Percentiles rank a stretch among this genome's conserved stretches.
These are phyloP conservation scores for Rhazya stricta DNA, from an alignment of 257 asterid genomes.

Conservation along the genomic window DNA sequence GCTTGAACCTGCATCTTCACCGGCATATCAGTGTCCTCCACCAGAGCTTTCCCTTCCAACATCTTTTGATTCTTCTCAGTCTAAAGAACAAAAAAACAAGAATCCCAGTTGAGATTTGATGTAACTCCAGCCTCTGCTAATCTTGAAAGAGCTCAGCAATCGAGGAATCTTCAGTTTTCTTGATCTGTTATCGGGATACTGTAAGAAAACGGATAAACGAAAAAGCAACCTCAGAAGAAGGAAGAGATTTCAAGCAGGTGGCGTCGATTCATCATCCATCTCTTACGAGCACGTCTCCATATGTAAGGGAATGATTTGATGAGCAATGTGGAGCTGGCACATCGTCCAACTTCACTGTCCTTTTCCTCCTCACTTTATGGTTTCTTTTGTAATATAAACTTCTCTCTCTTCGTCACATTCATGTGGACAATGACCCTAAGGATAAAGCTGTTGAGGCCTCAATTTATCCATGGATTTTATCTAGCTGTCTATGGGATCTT, in stretches of 20 bases:
- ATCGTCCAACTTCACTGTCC: constrained; percentile 26
- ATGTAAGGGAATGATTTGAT: constrained; percentile 27
- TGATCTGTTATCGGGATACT: neutral
- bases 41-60: constrained; percentile 57
- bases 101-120: constrained; percentile 9
- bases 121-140: too few relatives aligned
- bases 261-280: neutral
- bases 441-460: constrained; percentile 40
- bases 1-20: constrained; percentile 92
- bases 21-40: constrained; percentile 76
- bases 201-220: neutral
- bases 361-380: constrained; percentile 30
- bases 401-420: constrained; percentile 33
- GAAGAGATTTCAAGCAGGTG: neutral
- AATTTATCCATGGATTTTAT: constrained; percentile 18
- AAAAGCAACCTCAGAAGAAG: neutral
- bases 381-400: constrained; percentile 17
- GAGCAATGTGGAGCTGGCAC: constrained; percentile 31
- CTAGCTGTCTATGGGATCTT: neutral
- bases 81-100: constrained; percentile 5
- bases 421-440: constrained; percentile 36
- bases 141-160: constrained; percentile 4
- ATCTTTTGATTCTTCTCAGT: constrained; percentile 7
- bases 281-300: constrained; percentile 17
- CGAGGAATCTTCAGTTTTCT: neutral